These are phyloP conservation scores for Rhodotorula sp. DNA, from an alignment of 1,284 basidiomycete genomes.

Conservation along the genomic window DNA sequence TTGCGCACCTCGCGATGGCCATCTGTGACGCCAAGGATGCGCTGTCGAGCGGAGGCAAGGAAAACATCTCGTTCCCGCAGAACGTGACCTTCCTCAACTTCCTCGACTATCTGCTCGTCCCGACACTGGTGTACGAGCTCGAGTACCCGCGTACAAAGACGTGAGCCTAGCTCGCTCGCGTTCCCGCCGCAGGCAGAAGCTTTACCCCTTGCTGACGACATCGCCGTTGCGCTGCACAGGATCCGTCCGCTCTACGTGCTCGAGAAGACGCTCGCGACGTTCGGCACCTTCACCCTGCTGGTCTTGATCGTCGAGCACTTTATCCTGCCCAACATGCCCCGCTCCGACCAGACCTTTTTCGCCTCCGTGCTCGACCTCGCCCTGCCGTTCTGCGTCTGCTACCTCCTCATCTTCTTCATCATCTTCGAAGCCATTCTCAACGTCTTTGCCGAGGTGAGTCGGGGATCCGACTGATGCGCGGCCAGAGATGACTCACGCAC, in stretches of 20 bases:
- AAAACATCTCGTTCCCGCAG: conserved; percentile 71
- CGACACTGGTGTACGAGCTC: conserved; percentile 92
- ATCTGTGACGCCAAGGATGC: conserved; percentile 76
- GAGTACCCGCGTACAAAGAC: conserved; percentile 87
- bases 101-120: conserved; percentile 81
- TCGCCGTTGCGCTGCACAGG: conserved; percentile 50
- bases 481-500: not conserved
- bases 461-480: conserved; percentile 53
- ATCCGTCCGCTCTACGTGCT: conserved; percentile 89
- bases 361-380: conserved; percentile 80
- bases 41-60: conserved; percentile 65
- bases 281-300: conserved; percentile 90
- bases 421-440: conserved; percentile 70
- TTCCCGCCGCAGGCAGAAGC: not conserved
- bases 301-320: conserved; percentile 83
- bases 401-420: conserved; percentile 59
- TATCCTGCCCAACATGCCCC: conserved; percentile 64
- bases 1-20: conserved; percentile 71
- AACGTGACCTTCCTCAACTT: conserved; percentile 86
- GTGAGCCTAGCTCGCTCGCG: conserved; percentile 53
- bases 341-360: conserved; percentile 63
- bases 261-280: conserved; percentile 91
- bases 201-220: not conserved
- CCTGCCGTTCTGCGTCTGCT: conserved; percentile 79
- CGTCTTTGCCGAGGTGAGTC: conserved; percentile 89